Conservation (phyloP, 345 rosid species). For the Iberis pinnata region DNA sequence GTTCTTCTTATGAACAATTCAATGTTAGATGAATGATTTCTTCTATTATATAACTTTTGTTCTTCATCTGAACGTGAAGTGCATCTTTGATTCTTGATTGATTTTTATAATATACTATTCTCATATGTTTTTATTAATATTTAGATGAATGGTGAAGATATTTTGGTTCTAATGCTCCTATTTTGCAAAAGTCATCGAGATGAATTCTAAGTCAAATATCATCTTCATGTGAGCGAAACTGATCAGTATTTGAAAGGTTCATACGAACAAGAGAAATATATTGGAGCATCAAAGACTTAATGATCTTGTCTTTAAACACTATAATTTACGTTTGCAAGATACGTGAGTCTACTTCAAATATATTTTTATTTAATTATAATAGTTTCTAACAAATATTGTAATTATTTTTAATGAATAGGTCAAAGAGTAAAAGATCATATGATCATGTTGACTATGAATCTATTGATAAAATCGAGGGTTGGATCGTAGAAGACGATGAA, state of each 20-base stretch:
- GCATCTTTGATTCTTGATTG: too few relatives aligned
- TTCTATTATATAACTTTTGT: too few relatives aligned
- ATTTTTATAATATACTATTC: too few relatives aligned
- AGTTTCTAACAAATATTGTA: not conserved
- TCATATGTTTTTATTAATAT: too few relatives aligned
- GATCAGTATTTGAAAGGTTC: not conserved
- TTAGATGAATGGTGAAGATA: too few relatives aligned
- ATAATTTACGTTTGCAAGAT: slow-evolving; percentile 1
- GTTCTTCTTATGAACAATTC: too few relatives aligned
- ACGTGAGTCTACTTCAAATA: not conserved
- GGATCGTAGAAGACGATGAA: not conserved
- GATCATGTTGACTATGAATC: slow-evolving; percentile 5
- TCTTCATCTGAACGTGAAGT: too few relatives aligned
- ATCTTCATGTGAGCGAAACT: slow-evolving; percentile 1
- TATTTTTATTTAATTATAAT: not conserved
- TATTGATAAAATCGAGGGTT: slow-evolving; percentile 6
- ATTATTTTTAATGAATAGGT: not conserved
- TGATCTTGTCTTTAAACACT: slow-evolving; percentile 6
- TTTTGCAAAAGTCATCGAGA: too few relatives aligned
- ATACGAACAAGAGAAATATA: not conserved
- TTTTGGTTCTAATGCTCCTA: too few relatives aligned
- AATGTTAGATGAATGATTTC: too few relatives aligned
- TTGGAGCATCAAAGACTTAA: slow-evolving; percentile 1
- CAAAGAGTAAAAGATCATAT: not conserved
- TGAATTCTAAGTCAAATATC: too few relatives aligned